Base-by-base conservation (phyloP, 2,329 filamentous ascomycete genomes). In the Alternaria brassicicola region DNA sequence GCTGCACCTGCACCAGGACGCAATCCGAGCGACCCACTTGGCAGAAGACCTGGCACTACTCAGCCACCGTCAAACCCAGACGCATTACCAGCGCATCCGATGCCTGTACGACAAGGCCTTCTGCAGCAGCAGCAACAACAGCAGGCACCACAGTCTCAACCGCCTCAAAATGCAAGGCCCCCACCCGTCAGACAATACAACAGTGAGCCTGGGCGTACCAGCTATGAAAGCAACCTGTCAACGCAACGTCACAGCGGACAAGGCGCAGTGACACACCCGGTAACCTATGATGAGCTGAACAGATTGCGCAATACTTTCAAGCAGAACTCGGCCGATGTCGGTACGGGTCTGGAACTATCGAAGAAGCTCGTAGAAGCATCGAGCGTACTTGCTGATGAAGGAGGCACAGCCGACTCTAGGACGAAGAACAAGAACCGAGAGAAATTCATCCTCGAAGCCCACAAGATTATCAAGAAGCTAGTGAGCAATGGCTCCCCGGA, bases 391-490 rank as follows among this genome's bases (percentile, higher is more conserved):
- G 87, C 92, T 3, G 91, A 92, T 65, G 89, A 93, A 35, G 89
- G 89, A 68, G 86, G 88, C 8, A 87, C 89, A 23, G 84, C 86
- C 8, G 92, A 95, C 68, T 83, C 88, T 2, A 86, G 83, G 55
- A 83, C 84, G 1, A 83, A 82, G 33, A 82, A 81, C 61, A 88
- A 86, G 73, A 87, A 86, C 61, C 89, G 92, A 28, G 94, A 98
- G 68, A 89, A 89, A 56, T 98, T 94, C 74, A 82, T 94, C 15
- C 80, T 89, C 65, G 95, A 98, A 72, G 92, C 92, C 1, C 88
- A 95, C 74, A 98, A 97, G 78, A 88, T 93, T 23, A 81, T 98
- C 41, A 97, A 97, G 81, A 97, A 96, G 76, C 83, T 98, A 9
- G 87, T 89, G 7, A 85, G 85, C 49, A 83, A 82, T 12, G 88